Evolutionary conservation across 2,329 filamentous ascomycete genomes (phyloP).

Genomic region (Colletotrichum lindemuthianum): DNA sequence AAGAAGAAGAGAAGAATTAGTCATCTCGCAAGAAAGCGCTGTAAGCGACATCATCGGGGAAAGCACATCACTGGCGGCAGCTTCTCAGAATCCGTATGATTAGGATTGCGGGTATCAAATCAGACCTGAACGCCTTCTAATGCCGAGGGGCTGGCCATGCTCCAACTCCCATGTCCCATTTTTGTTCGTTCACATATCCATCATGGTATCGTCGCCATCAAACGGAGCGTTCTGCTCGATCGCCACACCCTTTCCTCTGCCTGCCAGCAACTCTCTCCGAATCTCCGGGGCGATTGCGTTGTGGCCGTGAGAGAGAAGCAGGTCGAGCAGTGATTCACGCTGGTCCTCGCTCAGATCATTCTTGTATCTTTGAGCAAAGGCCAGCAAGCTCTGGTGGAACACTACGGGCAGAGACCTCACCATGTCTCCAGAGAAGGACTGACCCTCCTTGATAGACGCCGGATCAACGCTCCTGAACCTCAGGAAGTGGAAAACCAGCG

Average conservation of each 20-base stretch:
- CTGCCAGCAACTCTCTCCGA: constrained; percentile 85
- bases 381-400: constrained; percentile 93
- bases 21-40: not conserved
- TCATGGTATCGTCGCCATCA: constrained; percentile 93
- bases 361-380: constrained; percentile 93
- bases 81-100: constrained; percentile 35
- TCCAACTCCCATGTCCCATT: constrained; percentile 32
- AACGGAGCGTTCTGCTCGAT: constrained; percentile 65
- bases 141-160: constrained; percentile 30
- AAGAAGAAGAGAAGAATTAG: too few relatives aligned
- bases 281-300: constrained; percentile 91
- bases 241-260: constrained; percentile 83
- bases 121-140: constrained; percentile 36
- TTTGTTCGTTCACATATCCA: constrained; percentile 63
- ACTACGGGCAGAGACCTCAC: constrained; percentile 83
- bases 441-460: constrained; percentile 60
- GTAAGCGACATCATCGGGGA: not conserved
- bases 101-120: constrained; percentile 38
- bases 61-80: not conserved
- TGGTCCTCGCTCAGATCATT: constrained; percentile 98
- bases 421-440: constrained; percentile 57
- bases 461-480: constrained; percentile 81
- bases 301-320: constrained; percentile 87
- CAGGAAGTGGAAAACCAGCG: constrained; percentile 95
- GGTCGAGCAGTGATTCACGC: constrained; percentile 87